Evolutionary conservation across 1,284 basidiomycete species (phyloP).

Genomic region (Cutaneotrichosporon arboriforme): DNA sequence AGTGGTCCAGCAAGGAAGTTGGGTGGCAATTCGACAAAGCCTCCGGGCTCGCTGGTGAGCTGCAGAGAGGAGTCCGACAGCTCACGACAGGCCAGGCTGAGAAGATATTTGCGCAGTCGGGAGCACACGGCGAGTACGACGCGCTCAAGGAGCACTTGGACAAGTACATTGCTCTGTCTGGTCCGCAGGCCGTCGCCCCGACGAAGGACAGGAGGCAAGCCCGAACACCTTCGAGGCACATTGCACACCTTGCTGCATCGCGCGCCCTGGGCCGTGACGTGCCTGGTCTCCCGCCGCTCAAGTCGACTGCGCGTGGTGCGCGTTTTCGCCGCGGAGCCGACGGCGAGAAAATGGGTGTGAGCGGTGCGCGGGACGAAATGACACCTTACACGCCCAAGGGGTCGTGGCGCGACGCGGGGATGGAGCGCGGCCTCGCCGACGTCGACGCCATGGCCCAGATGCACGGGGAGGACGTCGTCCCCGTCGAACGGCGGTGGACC

Average conservation of each 20-base stretch:
- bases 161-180: constrained; percentile 55
- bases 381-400: constrained; percentile 32
- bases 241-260: constrained; percentile 40
- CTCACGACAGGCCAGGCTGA: constrained; percentile 69
- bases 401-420: constrained; percentile 30
- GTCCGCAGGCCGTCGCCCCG: constrained; percentile 12
- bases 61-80: not conserved
- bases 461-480: constrained; percentile 58
- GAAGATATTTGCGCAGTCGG: constrained; percentile 75
- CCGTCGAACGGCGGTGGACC: constrained; percentile 72
- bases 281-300: constrained; percentile 25
- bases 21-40: constrained; percentile 93
- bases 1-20: constrained; percentile 89
- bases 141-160: constrained; percentile 91
- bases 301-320: constrained; percentile 5
- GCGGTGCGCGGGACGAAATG: constrained; percentile 37
- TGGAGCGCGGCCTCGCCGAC: constrained; percentile 18
- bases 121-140: constrained; percentile 75
- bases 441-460: constrained; percentile 57
- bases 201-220: constrained; percentile 6
- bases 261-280: constrained; percentile 37
- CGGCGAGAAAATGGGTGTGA: constrained; percentile 1
- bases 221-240: constrained; percentile 34
- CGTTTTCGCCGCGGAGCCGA: not conserved
- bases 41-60: constrained; percentile 76